Conservation (phyloP, 345 rosid species). For the Eutrema heterophyllum region DNA sequence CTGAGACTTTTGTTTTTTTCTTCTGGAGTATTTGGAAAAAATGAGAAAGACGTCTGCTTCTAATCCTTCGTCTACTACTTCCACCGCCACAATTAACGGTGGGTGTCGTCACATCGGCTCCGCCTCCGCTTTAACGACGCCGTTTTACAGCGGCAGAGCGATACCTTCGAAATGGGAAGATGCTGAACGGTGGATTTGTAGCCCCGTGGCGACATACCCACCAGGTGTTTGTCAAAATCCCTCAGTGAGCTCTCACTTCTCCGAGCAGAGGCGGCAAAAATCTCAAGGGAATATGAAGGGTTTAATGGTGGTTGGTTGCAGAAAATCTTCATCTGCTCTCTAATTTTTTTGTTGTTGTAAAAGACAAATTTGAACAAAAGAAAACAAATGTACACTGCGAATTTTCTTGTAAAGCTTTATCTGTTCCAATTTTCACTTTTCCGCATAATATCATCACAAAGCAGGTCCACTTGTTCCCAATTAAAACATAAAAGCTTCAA, state of each 20-base stretch:
- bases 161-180: slow-evolving; percentile 97
- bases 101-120: too few relatives aligned
- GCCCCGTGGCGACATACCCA: too few relatives aligned
- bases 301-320: slow-evolving; percentile 38
- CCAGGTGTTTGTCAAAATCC: slow-evolving; percentile 33
- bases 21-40: not conserved
- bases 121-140: too few relatives aligned
- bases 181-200: slow-evolving; percentile 93
- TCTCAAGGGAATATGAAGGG: slow-evolving; percentile 38
- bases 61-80: slow-evolving; percentile 29
- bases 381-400: slow-evolving; percentile 23
- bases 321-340: slow-evolving; percentile 30
- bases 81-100: slow-evolving; percentile 14
- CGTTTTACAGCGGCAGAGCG: slow-evolving; percentile 74
- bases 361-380: not conserved
- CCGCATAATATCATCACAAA: not conserved
- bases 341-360: not conserved
- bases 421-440: not conserved
- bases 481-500: not conserved
- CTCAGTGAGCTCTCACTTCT: slow-evolving; percentile 25
- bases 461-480: not conserved
- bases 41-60: slow-evolving; percentile 42
- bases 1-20: not conserved
- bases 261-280: slow-evolving; percentile 54
- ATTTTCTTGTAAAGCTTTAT: slow-evolving; percentile 18